Evolutionary conservation across 2,329 filamentous ascomycete genomes (phyloP).

Genomic region (Ceratocystis destructans): DNA sequence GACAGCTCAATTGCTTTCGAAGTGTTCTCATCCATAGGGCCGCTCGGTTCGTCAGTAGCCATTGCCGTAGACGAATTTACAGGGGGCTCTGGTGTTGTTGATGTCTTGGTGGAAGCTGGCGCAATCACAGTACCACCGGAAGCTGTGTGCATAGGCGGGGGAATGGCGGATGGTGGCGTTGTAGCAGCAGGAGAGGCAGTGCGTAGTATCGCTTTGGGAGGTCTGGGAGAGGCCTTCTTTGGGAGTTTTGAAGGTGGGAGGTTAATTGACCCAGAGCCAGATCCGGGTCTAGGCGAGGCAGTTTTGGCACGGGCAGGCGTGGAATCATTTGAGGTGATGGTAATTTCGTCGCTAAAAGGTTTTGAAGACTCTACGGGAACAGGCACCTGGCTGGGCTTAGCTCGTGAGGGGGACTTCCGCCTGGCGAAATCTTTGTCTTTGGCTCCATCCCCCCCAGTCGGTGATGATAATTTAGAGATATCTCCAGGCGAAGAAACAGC

Average conservation of each 20-base stretch:
- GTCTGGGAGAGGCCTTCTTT: slow-evolving; percentile 16
- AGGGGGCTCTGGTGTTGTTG: background rate
- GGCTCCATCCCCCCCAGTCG: slow-evolving; percentile 1
- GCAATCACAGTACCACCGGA: slow-evolving; percentile 11
- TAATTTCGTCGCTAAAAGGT: background rate
- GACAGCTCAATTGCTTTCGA: background rate
- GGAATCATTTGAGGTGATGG: background rate
- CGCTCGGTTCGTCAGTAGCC: background rate
- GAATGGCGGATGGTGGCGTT: background rate
- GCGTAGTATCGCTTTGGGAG: slow-evolving; percentile 6
- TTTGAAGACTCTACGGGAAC: slow-evolving; percentile 9
- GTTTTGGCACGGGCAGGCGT: slow-evolving; percentile 7
- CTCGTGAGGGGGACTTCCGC: background rate
- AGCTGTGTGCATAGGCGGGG: slow-evolving; percentile 12
- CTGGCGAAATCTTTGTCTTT: background rate
- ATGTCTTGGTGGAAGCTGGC: background rate
- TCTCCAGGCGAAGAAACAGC: slow-evolving; percentile 29
- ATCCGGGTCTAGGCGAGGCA: slow-evolving; percentile 12
- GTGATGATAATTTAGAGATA: background rate
- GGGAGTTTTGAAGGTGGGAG: slow-evolving; percentile 16
- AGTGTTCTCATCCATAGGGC: background rate
- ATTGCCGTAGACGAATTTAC: background rate
- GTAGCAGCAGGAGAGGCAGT: slow-evolving; percentile 6
- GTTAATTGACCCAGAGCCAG: slow-evolving; percentile 4
- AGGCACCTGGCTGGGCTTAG: background rate